Evolutionary conservation across 371 early-diverging fungal genomes (phyloP).

Genomic region (Mortierella sp.): DNA sequence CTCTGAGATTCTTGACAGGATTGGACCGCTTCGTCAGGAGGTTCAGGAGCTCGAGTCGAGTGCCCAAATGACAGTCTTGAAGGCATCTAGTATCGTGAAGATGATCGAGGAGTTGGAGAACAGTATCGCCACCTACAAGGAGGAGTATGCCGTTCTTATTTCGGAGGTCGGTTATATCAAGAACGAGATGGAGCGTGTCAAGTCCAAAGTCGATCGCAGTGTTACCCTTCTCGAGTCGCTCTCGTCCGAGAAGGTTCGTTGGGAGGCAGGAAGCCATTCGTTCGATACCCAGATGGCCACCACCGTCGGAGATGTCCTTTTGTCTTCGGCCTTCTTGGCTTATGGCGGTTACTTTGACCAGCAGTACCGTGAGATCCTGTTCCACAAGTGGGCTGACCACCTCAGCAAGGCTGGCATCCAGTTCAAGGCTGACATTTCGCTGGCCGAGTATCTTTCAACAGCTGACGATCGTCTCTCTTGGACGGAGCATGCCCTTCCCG

Average conservation of each 20-base stretch:
- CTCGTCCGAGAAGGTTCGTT: conserved; percentile 94
- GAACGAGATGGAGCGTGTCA: conserved; percentile 95
- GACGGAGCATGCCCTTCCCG: conserved; percentile 89
- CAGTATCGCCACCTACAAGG: conserved; percentile 92
- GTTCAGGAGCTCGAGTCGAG: conserved; percentile 86
- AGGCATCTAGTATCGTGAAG: conserved; percentile 82
- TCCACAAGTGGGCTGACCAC: conserved; percentile 86
- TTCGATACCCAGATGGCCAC: conserved; percentile 98
- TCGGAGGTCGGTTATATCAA: conserved; percentile 94
- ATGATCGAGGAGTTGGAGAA: conserved; percentile 90
- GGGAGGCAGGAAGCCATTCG: conserved; percentile 92
- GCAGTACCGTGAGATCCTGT: conserved; percentile 87
- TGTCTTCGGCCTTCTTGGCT: conserved; percentile 94
- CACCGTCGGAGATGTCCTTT: conserved; percentile 97
- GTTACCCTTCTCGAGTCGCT: conserved; percentile 91
- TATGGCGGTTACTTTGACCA: conserved; percentile 99
- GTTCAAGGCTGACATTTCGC: conserved; percentile 87
- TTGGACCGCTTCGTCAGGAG: conserved; percentile 97
- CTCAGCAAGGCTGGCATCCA: conserved; percentile 80
- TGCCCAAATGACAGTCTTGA: conserved; percentile 81
- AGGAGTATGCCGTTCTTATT: conserved; percentile 96
- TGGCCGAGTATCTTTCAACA: conserved; percentile 93
- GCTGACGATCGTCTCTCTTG: conserved; percentile 95
- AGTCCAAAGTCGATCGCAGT: conserved; percentile 94
- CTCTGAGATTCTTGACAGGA: conserved; percentile 91